These are phyloP conservation scores for Fraxinus floribunda DNA, from an alignment of 305 asterid species.

Conservation along the genomic window DNA sequence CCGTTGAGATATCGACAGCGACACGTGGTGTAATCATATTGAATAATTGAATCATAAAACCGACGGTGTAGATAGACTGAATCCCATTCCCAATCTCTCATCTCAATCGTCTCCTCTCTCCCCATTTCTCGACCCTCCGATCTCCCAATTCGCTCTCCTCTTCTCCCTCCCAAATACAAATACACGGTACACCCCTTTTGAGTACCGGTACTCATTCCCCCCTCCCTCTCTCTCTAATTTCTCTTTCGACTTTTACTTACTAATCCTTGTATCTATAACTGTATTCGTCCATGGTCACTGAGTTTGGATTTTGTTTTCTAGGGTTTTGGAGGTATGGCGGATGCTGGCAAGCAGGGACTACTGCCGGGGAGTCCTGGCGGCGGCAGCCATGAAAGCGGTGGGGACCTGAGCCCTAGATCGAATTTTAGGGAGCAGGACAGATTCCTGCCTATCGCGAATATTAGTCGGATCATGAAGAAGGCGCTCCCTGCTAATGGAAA, in stretches of 20 bases:
- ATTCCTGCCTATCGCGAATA: slow-evolving; percentile 80
- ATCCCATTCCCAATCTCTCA: slow-evolving; percentile 36
- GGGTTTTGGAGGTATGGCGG: slow-evolving; percentile 59
- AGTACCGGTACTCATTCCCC: background rate
- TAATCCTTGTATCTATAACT: background rate
- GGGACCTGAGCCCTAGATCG: slow-evolving; percentile 69
- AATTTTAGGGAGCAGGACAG: slow-evolving; percentile 79
- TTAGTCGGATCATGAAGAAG: slow-evolving; percentile 88
- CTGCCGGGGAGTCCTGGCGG: slow-evolving; percentile 64
- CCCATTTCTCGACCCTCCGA: slow-evolving; percentile 87
- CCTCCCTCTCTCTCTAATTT: background rate
- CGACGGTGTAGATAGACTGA: slow-evolving; percentile 18
- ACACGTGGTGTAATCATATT: slow-evolving; percentile 23
- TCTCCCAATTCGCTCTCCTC: slow-evolving; percentile 24
- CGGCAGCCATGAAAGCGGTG: slow-evolving; percentile 75
- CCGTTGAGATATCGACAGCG: background rate
- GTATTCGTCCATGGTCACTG: background rate
- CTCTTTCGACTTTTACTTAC: background rate
- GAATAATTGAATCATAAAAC: slow-evolving; percentile 3
- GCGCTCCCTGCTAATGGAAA: slow-evolving; percentile 78
- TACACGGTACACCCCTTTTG: slow-evolving; percentile 13
- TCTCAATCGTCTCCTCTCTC: slow-evolving; percentile 81
- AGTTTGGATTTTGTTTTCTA: slow-evolving; percentile 34
- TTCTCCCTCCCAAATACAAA: slow-evolving; percentile 65
- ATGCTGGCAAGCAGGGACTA: slow-evolving; percentile 41